A percentile compares a stretch with the other conserved stretches of the same genome.
Evolutionary conservation across 1,139 yeast species (phyloP).

Genomic region (Suhomyces panamericanus): DNA sequence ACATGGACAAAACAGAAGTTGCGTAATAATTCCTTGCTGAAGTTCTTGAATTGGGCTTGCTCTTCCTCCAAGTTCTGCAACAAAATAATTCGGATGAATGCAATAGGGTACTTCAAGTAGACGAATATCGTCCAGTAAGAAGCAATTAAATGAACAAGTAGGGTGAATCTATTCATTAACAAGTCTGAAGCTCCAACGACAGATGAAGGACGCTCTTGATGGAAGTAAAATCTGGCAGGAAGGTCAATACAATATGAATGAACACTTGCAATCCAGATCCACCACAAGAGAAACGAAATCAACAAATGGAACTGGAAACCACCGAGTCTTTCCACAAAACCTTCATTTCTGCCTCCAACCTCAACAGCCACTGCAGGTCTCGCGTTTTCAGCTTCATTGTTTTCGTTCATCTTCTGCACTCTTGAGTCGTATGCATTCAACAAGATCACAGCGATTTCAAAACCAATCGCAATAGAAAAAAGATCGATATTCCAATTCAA

Average conservation of each 20-base stretch:
- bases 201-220: background rate
- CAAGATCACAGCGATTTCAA: slow-evolving; percentile 18
- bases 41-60: background rate
- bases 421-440: slow-evolving; percentile 20
- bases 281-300: slow-evolving; percentile 17
- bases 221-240: slow-evolving; percentile 18
- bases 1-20: slow-evolving; percentile 18
- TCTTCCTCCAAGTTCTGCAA: slow-evolving; percentile 6
- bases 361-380: background rate
- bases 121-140: slow-evolving; percentile 28
- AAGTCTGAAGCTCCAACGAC: slow-evolving; percentile 11
- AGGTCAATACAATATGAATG: slow-evolving; percentile 30
- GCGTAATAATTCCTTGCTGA: slow-evolving; percentile 14
- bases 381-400: background rate
- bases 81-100: slow-evolving; percentile 1
- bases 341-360: background rate
- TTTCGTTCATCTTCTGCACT: background rate
- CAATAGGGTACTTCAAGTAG: slow-evolving; percentile 8
- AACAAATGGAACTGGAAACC: background rate
- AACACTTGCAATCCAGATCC: slow-evolving; percentile 23
- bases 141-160: slow-evolving; percentile 23
- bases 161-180: slow-evolving; percentile 16
- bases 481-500: slow-evolving; percentile 12
- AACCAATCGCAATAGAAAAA: slow-evolving; percentile 21
- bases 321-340: background rate